Evolutionary conservation across 495 filamentous ascomycete species (phyloP).

Genomic region (Aspergillus egyptiacus): DNA sequence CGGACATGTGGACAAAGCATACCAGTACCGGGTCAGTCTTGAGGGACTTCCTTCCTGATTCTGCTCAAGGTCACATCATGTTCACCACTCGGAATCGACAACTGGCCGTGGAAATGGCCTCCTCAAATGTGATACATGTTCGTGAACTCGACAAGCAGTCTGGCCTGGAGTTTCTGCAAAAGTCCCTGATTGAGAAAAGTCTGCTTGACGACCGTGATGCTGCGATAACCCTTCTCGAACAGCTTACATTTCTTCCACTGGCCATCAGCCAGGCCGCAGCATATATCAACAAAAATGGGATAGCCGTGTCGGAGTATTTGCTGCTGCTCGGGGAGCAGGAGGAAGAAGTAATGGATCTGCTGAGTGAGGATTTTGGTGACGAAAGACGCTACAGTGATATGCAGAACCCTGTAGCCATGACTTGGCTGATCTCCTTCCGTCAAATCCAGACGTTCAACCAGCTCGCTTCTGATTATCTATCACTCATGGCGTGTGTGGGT

Average conservation of each 20-base stretch:
- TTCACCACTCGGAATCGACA: conserved; percentile 5
- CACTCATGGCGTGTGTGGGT: conserved; percentile 40
- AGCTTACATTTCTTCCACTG: neutral
- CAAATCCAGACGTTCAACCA: conserved; percentile 33
- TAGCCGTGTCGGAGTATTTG: conserved; percentile 36
- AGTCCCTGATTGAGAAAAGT: neutral
- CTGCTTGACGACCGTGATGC: conserved; percentile 15
- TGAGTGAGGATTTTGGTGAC: conserved; percentile 49
- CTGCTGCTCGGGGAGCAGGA: conserved; percentile 36
- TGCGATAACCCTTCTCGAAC: conserved; percentile 17
- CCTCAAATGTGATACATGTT: neutral
- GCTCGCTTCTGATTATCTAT: conserved; percentile 33
- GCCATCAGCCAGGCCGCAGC: conserved; percentile 2
- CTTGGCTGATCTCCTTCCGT: conserved; percentile 49
- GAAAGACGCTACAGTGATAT: conserved; percentile 25
- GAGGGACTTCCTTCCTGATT: neutral
- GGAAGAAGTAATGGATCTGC: conserved; percentile 30
- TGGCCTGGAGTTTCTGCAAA: neutral
- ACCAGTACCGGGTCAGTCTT: neutral
- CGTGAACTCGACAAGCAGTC: neutral
- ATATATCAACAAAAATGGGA: neutral
- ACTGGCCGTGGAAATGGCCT: neutral
- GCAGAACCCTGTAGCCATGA: conserved; percentile 48
- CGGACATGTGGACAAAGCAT: neutral
- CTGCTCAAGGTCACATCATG: neutral